phyloP scores from a whole-genome alignment of 495 filamentous ascomycete species.

The Podospora tetraspora region DNA sequence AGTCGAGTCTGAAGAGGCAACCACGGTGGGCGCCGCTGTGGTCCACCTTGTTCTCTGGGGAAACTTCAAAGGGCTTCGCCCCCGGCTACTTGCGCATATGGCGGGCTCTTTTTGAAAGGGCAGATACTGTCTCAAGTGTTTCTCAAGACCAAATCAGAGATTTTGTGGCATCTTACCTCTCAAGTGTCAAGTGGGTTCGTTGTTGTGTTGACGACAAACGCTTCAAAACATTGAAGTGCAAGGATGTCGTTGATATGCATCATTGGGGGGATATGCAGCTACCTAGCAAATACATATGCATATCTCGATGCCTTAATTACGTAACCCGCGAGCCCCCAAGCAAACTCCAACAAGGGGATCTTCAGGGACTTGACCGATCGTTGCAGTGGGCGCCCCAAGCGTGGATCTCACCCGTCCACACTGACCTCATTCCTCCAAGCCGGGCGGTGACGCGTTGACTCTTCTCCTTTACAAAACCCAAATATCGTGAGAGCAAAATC shows the following conservation, averaged over 20 bases:
- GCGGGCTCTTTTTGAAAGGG: background rate
- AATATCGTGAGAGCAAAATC: background rate
- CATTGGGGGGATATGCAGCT: background rate
- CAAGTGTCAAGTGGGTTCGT: background rate
- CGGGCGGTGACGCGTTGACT: background rate
- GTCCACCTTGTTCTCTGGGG: background rate
- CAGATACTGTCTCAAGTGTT: background rate
- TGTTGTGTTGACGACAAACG: background rate
- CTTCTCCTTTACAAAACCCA: background rate
- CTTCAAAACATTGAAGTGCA: background rate
- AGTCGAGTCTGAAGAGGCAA: background rate
- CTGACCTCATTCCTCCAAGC: background rate
- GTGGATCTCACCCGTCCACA: background rate
- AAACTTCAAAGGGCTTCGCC: background rate
- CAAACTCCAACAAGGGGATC: background rate
- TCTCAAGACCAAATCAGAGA: background rate
- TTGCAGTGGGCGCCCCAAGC: background rate
- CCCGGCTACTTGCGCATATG: background rate
- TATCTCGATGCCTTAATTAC: background rate
- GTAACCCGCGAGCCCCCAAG: background rate
- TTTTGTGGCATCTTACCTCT: background rate
- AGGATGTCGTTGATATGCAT: background rate
- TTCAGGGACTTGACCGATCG: background rate
- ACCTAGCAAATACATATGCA: background rate
- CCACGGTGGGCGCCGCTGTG: background rate